A percentile compares a stretch with the other conserved stretches of the same genome.
phyloP scores from a whole-genome alignment of 768 basidiomycete genomes.

The Lanmaoa rubissima region DNA sequence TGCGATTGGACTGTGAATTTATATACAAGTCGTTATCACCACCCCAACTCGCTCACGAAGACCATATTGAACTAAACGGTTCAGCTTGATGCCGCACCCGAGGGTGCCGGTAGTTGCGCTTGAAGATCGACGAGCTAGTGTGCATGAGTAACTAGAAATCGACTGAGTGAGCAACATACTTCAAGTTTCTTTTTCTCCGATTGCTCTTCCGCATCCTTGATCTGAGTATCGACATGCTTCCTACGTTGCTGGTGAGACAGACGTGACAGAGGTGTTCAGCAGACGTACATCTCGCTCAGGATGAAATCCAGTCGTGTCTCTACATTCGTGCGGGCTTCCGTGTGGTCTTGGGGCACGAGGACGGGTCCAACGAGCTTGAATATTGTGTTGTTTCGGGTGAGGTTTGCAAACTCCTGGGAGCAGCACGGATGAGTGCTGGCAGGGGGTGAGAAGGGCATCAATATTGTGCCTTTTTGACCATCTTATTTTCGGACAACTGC shows the following conservation, averaged over 20 bases:
- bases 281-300: slow-evolving; percentile 74
- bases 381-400: slow-evolving; percentile 75
- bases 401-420: slow-evolving; percentile 72
- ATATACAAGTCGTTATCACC: not conserved
- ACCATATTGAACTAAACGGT: not conserved
- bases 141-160: slow-evolving; percentile 14
- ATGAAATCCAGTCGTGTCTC: slow-evolving; percentile 91
- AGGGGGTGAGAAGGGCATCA: slow-evolving; percentile 3
- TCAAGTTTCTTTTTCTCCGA: slow-evolving; percentile 82
- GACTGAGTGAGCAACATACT: slow-evolving; percentile 39
- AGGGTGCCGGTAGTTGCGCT: slow-evolving; percentile 46
- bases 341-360: slow-evolving; percentile 84
- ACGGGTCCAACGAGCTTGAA: slow-evolving; percentile 93
- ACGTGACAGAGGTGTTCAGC: not conserved
- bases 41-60: not conserved
- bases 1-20: not conserved
- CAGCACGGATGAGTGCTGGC: not conserved
- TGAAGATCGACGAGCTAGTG: slow-evolving; percentile 67
- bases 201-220: slow-evolving; percentile 75
- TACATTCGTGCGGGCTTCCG: slow-evolving; percentile 84
- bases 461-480: slow-evolving; percentile 73
- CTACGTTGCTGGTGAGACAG: slow-evolving; percentile 34
- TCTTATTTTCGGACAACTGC: slow-evolving; percentile 87
- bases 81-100: slow-evolving; percentile 16
- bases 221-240: slow-evolving; percentile 76